Conservation (phyloP, 805 yeast genomes). For the Babjeviella inositovora region DNA sequence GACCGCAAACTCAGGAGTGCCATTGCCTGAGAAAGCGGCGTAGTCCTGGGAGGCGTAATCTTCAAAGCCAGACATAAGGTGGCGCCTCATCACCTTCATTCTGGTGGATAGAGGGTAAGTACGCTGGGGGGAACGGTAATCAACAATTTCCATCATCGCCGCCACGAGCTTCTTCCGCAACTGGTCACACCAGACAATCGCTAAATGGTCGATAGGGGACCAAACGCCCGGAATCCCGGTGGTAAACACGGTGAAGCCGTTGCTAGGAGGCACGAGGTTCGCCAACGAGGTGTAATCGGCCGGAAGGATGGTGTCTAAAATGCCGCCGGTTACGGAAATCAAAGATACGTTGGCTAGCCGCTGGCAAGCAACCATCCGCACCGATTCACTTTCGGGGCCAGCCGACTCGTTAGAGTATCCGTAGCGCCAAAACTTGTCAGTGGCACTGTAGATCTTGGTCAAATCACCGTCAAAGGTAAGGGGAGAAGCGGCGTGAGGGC, state of each 20-base stretch:
- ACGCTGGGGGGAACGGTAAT: constrained; percentile 23
- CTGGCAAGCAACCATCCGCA: constrained; percentile 16
- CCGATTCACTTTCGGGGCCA: constrained; percentile 4
- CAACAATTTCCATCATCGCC: constrained; percentile 43
- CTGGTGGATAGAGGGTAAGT: constrained; percentile 38
- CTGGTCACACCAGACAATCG: constrained; percentile 94
- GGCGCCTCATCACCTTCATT: constrained; percentile 34
- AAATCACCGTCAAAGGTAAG: constrained; percentile 87
- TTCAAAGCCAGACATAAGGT: constrained; percentile 42
- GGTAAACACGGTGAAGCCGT: constrained; percentile 75
- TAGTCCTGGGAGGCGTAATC: constrained; percentile 12
- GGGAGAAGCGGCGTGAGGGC: constrained; percentile 90
- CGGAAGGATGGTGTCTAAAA: constrained; percentile 62
- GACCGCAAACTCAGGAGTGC: no score
- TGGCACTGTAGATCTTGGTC: constrained; percentile 51
- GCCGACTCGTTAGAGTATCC: constrained; percentile 22
- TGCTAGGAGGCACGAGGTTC: constrained; percentile 50
- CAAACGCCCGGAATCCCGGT: constrained; percentile 84
- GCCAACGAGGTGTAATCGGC: constrained; percentile 77
- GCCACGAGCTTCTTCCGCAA: constrained; percentile 47
- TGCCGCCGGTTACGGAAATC: constrained; percentile 83
- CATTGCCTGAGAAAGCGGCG: constrained; percentile 2
- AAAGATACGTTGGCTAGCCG: constrained; percentile 46
- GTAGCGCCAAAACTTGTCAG: constrained; percentile 69
- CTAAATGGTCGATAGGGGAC: constrained; percentile 90